Evolutionary conservation across 2,329 filamentous ascomycete genomes (phyloP).

Genomic region (Botrytis pseudocinerea): DNA sequence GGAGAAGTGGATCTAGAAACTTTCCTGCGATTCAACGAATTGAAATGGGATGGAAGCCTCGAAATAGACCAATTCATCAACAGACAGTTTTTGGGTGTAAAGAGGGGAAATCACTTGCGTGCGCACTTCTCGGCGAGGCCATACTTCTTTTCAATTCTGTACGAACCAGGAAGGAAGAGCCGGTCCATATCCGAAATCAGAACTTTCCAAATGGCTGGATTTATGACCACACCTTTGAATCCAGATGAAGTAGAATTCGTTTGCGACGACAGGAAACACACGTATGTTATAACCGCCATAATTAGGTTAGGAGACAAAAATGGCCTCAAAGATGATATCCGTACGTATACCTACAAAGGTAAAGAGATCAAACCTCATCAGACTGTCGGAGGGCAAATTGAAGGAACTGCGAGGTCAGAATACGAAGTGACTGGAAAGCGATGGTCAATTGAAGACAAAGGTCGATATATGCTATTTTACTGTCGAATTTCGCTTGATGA

Average conservation of each 20-base stretch:
- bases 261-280: background rate
- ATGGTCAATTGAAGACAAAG: background rate
- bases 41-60: background rate
- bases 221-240: background rate
- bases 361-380: background rate
- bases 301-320: background rate
- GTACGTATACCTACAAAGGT: background rate
- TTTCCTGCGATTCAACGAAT: background rate
- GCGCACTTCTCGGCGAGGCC: background rate
- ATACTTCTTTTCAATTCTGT: background rate
- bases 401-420: background rate
- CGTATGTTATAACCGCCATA: background rate
- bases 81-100: background rate
- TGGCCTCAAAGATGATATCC: background rate
- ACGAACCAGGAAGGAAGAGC: background rate
- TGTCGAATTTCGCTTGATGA: background rate
- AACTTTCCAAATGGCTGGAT: background rate
- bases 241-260: background rate
- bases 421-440: background rate
- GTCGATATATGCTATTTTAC: constrained; percentile 2
- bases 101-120: background rate
- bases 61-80: background rate
- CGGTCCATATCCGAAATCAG: background rate
- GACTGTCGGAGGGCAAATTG: background rate
- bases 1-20: background rate